These are phyloP conservation scores for Blastobotrys terrestris DNA, from an alignment of 805 yeast species.

Conservation along the genomic window DNA sequence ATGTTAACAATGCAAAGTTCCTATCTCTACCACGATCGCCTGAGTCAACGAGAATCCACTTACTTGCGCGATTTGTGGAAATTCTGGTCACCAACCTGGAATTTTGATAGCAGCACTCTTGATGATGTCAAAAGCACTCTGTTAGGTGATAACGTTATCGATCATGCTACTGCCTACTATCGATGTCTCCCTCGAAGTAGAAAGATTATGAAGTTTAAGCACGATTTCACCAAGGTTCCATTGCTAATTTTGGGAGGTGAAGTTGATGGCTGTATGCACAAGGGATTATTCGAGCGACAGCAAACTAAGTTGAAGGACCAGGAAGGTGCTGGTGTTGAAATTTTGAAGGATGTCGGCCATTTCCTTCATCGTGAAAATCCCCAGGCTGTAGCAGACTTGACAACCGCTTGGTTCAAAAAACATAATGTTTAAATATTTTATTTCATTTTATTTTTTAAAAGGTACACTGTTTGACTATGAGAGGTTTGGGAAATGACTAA, in stretches of 20 bases:
- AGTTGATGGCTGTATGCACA: conserved; percentile 22
- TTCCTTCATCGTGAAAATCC: conserved; percentile 28
- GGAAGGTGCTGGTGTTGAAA: conserved; percentile 12
- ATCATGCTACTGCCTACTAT: conserved; percentile 25
- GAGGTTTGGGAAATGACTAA: no score
- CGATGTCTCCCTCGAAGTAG: conserved; percentile 10
- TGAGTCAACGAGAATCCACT: conserved; percentile 10
- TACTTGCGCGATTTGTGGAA: conserved; percentile 21
- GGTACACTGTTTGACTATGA: no score
- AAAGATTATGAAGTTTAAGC: not conserved
- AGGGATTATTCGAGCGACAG: conserved; percentile 15
- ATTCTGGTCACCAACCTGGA: conserved; percentile 25
- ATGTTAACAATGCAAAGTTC: conserved; percentile 24
- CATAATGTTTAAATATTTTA: not conserved
- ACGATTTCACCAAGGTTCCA: conserved; percentile 17
- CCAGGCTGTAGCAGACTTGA: conserved; percentile 11
- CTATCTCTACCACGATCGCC: conserved; percentile 16
- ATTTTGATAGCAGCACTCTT: conserved; percentile 15
- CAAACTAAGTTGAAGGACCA: conserved; percentile 5
- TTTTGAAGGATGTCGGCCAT: conserved; percentile 23
- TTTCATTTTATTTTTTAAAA: no score
- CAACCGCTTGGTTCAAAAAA: conserved; percentile 5
- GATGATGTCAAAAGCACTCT: conserved; percentile 16
- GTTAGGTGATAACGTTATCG: conserved; percentile 20
- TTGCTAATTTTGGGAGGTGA: conserved; percentile 19